Evolutionary conservation across 2,329 filamentous ascomycete species (phyloP).

Genomic region (Claviceps fusiformis): DNA sequence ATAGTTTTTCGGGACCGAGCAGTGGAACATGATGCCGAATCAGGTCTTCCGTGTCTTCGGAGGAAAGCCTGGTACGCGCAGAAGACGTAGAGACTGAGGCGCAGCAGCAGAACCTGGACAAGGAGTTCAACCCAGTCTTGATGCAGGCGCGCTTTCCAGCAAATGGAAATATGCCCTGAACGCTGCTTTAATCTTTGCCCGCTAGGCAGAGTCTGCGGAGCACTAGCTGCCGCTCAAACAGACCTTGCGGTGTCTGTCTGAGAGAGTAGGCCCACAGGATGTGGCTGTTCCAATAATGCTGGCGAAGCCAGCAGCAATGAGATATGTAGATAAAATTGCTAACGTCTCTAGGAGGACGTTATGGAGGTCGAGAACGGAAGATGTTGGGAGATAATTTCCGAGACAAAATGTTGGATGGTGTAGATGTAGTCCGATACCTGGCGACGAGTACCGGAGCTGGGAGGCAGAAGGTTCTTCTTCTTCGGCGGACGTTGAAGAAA

Average conservation of each 20-base stretch:
- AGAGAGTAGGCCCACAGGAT: conserved; percentile 93
- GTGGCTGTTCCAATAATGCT: conserved; percentile 52
- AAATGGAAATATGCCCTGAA: not conserved
- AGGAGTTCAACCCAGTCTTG: not conserved
- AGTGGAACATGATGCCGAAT: conserved; percentile 54
- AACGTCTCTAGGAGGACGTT: conserved; percentile 66
- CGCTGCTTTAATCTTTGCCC: conserved; percentile 14
- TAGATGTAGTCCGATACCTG: conserved; percentile 64
- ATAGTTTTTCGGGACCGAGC: conserved; percentile 67
- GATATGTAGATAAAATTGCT: conserved; percentile 19
- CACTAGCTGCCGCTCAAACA: conserved; percentile 97
- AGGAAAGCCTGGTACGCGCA: not conserved
- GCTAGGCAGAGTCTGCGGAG: conserved; percentile 56
- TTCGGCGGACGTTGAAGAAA: not conserved
- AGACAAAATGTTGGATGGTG: conserved; percentile 75
- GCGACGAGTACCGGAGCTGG: conserved; percentile 72
- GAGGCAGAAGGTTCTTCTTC: conserved; percentile 19
- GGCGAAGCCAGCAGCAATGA: conserved; percentile 76
- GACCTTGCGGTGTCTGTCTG: conserved; percentile 86
- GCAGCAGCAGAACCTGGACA: not conserved
- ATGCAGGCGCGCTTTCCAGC: not conserved
- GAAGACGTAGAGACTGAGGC: not conserved
- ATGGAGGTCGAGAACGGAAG: conserved; percentile 78
- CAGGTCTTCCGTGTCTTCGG: not conserved
- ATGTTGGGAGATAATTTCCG: conserved; percentile 70